Percentiles rank a stretch among this genome's conserved stretches.
Evolutionary conservation across 192 early-diverging fungal genomes (phyloP).

Genomic region (Backusella psychrophila): DNA sequence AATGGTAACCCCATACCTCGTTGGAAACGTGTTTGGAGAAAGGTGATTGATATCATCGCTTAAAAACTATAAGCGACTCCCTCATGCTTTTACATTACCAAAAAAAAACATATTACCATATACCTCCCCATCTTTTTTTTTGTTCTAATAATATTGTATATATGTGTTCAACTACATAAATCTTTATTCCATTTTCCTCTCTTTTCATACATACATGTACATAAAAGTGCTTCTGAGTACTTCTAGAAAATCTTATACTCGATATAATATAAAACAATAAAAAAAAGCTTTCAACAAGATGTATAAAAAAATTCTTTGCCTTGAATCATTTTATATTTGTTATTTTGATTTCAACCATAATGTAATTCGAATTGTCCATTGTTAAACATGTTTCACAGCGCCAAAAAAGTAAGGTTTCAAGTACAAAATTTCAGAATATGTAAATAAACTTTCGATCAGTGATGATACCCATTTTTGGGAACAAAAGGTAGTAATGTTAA

Average conservation of each 20-base stretch:
- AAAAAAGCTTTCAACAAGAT: no score
- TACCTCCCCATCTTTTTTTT: not conserved
- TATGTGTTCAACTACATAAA: not conserved
- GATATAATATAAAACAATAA: not conserved
- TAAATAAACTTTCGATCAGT: no score
- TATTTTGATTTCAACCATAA: no score
- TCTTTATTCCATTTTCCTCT: not conserved
- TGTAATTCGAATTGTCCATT: no score
- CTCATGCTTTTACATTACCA: no score
- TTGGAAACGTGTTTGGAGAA: conserved; percentile 22
- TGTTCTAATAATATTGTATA: not conserved
- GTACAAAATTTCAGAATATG: no score
- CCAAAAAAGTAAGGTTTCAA: no score
- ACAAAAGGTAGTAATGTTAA: no score
- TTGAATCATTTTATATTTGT: no score
- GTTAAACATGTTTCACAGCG: no score
- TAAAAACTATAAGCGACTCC: not conserved
- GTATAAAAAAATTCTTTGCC: no score
- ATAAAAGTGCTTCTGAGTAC: not conserved
- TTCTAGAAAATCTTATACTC: not conserved
- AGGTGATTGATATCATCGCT: conserved; percentile 16
- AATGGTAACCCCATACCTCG: conserved; percentile 2
- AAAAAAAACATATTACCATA: not conserved
- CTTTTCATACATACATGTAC: not conserved
- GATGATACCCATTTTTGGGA: no score